Conservation (phyloP, 345 rosid species). For the Brassica rapa region DNA sequence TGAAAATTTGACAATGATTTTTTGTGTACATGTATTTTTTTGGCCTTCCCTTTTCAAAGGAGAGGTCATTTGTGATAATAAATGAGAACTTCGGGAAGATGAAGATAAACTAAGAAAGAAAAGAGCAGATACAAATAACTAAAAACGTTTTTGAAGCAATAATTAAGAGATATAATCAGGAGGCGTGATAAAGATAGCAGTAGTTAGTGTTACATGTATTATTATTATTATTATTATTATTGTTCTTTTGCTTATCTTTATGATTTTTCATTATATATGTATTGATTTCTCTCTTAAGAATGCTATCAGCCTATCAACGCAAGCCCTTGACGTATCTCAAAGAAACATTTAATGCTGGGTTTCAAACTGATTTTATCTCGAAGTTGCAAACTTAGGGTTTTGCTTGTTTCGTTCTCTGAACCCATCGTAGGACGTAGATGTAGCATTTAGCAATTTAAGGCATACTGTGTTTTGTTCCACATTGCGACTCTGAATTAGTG, state of each 20-base stretch:
- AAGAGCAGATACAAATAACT: not conserved
- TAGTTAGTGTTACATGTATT: not conserved
- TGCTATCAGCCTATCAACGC: not conserved
- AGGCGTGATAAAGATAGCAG: not conserved
- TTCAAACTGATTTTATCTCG: constrained; percentile 26
- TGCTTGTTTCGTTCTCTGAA: constrained; percentile 23
- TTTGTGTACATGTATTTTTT: not conserved
- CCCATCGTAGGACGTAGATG: constrained; percentile 21
- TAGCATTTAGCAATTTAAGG: constrained; percentile 33
- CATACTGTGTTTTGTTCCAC: not conserved
- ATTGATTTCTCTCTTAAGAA: not conserved
- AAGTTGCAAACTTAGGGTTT: constrained; percentile 35
- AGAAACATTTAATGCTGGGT: constrained; percentile 29
- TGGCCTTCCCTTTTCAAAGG: not conserved
- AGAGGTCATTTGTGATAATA: not conserved
- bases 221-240: not conserved
- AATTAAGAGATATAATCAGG: not conserved
- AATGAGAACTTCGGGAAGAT: not conserved
- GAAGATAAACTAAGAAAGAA: not conserved
- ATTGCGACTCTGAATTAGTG: not conserved
- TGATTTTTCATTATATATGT: not conserved
- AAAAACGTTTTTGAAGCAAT: not conserved
- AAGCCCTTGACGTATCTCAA: constrained; percentile 2
- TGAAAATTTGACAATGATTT: not conserved
- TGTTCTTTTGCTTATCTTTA: not conserved